These are phyloP conservation scores for Aspergillus haitiensis DNA, from an alignment of 495 filamentous ascomycete genomes.

Conservation along the genomic window DNA sequence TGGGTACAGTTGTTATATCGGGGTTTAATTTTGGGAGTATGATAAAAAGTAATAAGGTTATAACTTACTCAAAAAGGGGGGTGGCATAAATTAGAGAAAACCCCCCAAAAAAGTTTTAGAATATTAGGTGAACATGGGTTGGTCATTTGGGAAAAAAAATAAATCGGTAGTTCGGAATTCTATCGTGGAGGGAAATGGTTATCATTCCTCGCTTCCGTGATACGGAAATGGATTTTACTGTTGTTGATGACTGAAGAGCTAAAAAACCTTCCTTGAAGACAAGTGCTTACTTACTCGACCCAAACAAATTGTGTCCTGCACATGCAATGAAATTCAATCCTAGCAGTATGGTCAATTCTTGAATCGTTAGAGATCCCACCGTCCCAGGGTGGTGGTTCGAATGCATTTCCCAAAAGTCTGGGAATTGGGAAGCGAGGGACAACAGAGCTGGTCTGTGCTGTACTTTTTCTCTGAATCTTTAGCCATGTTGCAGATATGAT, in stretches of 20 bases:
- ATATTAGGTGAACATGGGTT: too few species aligned
- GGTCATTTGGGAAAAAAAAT: too few species aligned
- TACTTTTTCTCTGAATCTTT: constrained; percentile 6
- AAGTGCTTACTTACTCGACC: not conserved
- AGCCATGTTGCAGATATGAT: not conserved
- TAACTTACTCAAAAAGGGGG: too few species aligned
- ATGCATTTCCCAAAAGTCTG: constrained; percentile 19
- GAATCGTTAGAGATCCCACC: not conserved
- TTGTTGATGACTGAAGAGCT: not conserved
- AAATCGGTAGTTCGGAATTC: not conserved
- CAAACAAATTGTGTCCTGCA: not conserved
- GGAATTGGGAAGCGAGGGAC: constrained; percentile 11
- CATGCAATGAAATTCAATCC: not conserved
- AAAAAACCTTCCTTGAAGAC: not conserved
- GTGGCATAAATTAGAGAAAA: not conserved
- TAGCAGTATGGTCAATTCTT: not conserved
- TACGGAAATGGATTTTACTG: not conserved
- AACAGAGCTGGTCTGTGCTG: constrained; percentile 20
- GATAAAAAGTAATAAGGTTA: not conserved
- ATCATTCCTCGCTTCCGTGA: not conserved
- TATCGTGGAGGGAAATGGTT: not conserved
- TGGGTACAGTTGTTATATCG: too few species aligned
- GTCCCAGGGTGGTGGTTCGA: constrained; percentile 19
- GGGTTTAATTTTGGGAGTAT: too few species aligned
- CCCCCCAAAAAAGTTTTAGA: not conserved